Percentiles rank a stretch among this genome's conserved stretches.
Evolutionary conservation across 192 early-diverging fungal genomes (phyloP).

Genomic region (Glomus cerebriforme): DNA sequence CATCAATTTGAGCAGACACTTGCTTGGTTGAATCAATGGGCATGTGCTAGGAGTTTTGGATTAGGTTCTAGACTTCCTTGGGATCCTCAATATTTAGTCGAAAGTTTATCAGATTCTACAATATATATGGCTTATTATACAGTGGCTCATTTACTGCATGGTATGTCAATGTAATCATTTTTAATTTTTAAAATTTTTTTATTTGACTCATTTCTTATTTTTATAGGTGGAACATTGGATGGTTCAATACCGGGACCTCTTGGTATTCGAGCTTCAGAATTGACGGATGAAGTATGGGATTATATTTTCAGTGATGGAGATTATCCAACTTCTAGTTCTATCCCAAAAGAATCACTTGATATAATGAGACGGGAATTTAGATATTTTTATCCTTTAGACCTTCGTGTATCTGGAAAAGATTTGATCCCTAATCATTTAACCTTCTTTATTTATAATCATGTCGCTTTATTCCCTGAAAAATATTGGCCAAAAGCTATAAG

Average conservation of each 20-base stretch:
- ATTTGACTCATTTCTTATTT: neutral
- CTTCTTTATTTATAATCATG: slow-evolving; percentile 96
- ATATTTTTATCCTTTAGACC: slow-evolving; percentile 97
- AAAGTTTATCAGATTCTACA: slow-evolving; percentile 96
- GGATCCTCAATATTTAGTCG: slow-evolving; percentile 91
- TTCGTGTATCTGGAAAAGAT: slow-evolving; percentile 97
- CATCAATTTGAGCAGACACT: slow-evolving; percentile 85
- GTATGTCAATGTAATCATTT: slow-evolving; percentile 21
- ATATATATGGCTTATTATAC: slow-evolving; percentile 99
- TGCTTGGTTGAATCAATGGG: slow-evolving; percentile 96
- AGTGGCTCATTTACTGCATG: slow-evolving; percentile 88
- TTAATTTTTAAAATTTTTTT: slow-evolving; percentile 4
- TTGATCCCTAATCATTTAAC: slow-evolving; percentile 97
- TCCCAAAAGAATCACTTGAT: slow-evolving; percentile 71
- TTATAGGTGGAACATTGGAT: slow-evolving; percentile 70
- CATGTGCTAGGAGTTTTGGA: slow-evolving; percentile 92
- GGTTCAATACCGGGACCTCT: slow-evolving; percentile 76
- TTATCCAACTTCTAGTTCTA: slow-evolving; percentile 57
- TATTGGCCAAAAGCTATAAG: slow-evolving; percentile 89
- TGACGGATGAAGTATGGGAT: slow-evolving; percentile 93
- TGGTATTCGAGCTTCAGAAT: slow-evolving; percentile 77
- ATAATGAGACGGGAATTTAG: slow-evolving; percentile 86
- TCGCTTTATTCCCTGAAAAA: slow-evolving; percentile 88
- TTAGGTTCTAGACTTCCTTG: slow-evolving; percentile 92
- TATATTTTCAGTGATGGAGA: slow-evolving; percentile 80